Evolutionary conservation across 2,329 filamentous ascomycete species (phyloP).

Genomic region (Zymoseptoria ardabiliae): DNA sequence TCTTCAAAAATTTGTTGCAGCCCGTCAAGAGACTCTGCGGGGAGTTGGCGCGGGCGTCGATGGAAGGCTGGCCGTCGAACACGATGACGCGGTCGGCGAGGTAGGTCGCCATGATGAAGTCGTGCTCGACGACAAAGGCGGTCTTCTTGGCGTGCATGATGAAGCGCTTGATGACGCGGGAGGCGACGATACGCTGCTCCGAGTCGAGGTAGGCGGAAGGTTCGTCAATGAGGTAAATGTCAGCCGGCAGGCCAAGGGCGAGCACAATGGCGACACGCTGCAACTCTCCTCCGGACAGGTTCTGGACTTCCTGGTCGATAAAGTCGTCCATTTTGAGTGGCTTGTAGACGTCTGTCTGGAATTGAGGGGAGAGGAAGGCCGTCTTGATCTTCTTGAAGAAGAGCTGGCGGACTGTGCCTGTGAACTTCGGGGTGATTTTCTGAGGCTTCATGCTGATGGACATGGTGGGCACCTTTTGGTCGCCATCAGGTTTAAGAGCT

Average conservation of each 20-base stretch:
- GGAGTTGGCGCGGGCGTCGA: slow-evolving; percentile 77
- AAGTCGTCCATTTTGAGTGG: slow-evolving; percentile 98
- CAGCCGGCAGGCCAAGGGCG: slow-evolving; percentile 87
- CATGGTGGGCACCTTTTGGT: slow-evolving; percentile 76
- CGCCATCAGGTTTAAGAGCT: slow-evolving; percentile 81
- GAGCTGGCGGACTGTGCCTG: slow-evolving; percentile 90
- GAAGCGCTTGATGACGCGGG: slow-evolving; percentile 97
- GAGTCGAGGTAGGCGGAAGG: slow-evolving; percentile 96
- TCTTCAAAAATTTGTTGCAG: slow-evolving; percentile 95
- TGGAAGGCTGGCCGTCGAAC: slow-evolving; percentile 88
- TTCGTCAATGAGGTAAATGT: slow-evolving; percentile 98
- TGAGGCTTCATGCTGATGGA: slow-evolving; percentile 99
- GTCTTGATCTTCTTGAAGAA: slow-evolving; percentile 99
- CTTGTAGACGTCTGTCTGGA: slow-evolving; percentile 99
- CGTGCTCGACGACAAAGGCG: slow-evolving; percentile 98
- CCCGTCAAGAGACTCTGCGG: slow-evolving; percentile 90
- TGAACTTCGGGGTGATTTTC: slow-evolving; percentile 97
- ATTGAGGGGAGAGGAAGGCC: slow-evolving; percentile 91
- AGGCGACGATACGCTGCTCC: slow-evolving; percentile 95
- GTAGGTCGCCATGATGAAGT: slow-evolving; percentile 93
- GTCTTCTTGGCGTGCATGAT: slow-evolving; percentile 99
- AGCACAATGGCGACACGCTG: slow-evolving; percentile 98
- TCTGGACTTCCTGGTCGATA: slow-evolving; percentile 99
- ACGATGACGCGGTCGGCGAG: slow-evolving; percentile 93
- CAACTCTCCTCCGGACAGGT: slow-evolving; percentile 97